These are phyloP conservation scores for Picochlorum sp. DNA, from an alignment of 139 green algal genomes.

Conservation along the genomic window DNA sequence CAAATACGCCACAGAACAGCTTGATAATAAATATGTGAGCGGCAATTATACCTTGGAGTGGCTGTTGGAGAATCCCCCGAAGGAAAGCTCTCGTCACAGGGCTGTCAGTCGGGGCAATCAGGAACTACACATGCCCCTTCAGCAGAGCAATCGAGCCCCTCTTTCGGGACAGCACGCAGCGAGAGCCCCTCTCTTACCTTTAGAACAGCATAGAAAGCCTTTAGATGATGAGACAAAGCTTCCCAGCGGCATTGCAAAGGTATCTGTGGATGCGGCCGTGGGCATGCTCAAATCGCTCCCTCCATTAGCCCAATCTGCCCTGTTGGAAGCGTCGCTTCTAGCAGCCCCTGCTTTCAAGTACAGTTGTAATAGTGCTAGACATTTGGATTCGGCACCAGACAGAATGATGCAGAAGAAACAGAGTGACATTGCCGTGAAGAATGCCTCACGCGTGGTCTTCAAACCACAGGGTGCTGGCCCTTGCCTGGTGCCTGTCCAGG, in stretches of 20 bases:
- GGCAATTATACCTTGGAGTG: conserved; percentile 18
- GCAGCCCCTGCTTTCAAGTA: conserved; percentile 10
- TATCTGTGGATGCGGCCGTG: conserved; percentile 2
- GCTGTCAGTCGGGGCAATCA: too few relatives aligned
- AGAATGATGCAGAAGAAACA: not conserved
- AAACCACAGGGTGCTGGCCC: not conserved
- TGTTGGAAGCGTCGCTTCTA: conserved; percentile 9
- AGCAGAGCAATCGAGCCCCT: not conserved
- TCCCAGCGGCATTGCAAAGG: not conserved
- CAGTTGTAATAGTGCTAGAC: not conserved
- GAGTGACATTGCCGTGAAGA: not conserved
- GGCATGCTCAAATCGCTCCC: not conserved
- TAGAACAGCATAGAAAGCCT: not conserved
- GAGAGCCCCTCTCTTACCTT: not conserved
- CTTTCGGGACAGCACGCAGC: not conserved
- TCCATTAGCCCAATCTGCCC: conserved; percentile 1
- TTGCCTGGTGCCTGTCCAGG: not conserved
- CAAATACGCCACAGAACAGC: conserved; percentile 25
- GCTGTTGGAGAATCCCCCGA: conserved; percentile 29
- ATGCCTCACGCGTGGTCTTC: too few relatives aligned
- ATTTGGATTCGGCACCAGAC: not conserved
- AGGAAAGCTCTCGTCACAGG: conserved; percentile 7
- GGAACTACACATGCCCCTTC: too few relatives aligned
- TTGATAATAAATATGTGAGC: conserved; percentile 28
- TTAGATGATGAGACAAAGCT: not conserved